Evolutionary conservation across 31 red algal genomes (phyloP).

Genomic region (Endocladia muricata): DNA sequence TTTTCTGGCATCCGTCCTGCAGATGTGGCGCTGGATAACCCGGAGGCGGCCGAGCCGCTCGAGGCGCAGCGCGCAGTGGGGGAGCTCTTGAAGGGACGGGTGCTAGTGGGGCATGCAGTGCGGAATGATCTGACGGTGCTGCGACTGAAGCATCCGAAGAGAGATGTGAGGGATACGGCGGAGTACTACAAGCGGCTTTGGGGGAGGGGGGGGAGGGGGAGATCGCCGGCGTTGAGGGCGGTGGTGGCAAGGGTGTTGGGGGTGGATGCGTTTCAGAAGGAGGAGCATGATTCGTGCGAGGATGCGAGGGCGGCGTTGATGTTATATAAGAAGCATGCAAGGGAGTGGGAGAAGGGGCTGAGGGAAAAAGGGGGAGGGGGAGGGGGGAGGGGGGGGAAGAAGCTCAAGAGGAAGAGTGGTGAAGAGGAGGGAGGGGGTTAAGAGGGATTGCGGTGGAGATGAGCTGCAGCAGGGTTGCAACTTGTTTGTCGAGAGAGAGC

Average conservation of each 20-base stretch:
- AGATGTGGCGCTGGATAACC: slow-evolving; percentile 49
- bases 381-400: not conserved
- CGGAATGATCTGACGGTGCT: slow-evolving; percentile 86
- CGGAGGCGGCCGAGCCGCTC: slow-evolving; percentile 45
- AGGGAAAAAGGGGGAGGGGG: not conserved
- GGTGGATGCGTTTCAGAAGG: slow-evolving; percentile 65
- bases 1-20: slow-evolving; percentile 70
- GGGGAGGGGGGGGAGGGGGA: slow-evolving; percentile 27
- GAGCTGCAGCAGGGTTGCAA: not conserved
- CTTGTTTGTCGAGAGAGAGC: too few relatives aligned
- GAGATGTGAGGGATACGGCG: slow-evolving; percentile 66
- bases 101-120: slow-evolving; percentile 95
- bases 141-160: slow-evolving; percentile 74
- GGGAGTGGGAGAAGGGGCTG: slow-evolving; percentile 74
- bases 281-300: slow-evolving; percentile 90
- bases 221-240: slow-evolving; percentile 53
- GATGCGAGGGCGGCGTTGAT: slow-evolving; percentile 86
- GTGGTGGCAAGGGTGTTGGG: slow-evolving; percentile 78
- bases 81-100: slow-evolving; percentile 61
- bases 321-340: slow-evolving; percentile 82
- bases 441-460: not conserved
- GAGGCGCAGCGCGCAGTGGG: slow-evolving; percentile 72
- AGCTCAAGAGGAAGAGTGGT: not conserved
- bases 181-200: slow-evolving; percentile 47
- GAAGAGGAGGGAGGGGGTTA: not conserved